These are phyloP conservation scores for Ustilago xerochloae DNA, from an alignment of 1,284 basidiomycete genomes.

Conservation along the genomic window DNA sequence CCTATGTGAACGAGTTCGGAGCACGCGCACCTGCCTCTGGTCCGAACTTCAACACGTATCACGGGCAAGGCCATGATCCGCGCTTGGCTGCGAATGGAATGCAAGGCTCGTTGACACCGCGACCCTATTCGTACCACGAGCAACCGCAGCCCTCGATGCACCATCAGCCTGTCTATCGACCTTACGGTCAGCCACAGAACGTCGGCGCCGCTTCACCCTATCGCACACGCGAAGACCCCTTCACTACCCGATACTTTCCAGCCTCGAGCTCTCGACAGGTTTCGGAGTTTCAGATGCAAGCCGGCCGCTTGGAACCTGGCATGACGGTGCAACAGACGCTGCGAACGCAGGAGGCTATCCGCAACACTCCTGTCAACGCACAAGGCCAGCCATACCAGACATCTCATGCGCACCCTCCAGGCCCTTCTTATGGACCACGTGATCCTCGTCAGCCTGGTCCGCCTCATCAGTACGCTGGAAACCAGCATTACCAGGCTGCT, in stretches of 20 bases:
- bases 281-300: constrained; percentile 57
- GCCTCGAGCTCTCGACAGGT: constrained; percentile 62
- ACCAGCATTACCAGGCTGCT: constrained; percentile 20
- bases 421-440: constrained; percentile 42
- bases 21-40: constrained; percentile 17
- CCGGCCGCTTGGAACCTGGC: constrained; percentile 53
- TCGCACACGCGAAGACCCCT: constrained; percentile 55
- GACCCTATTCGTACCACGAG: constrained; percentile 59
- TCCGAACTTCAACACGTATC: constrained; percentile 34
- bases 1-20: constrained; percentile 40
- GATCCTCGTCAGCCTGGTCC: constrained; percentile 39
- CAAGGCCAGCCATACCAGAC: constrained; percentile 19
- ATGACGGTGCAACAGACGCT: constrained; percentile 64
- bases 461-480: constrained; percentile 11
- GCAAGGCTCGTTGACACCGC: constrained; percentile 31
- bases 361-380: constrained; percentile 9
- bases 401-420: constrained; percentile 23
- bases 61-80: constrained; percentile 44
- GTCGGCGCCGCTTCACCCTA: constrained; percentile 12
- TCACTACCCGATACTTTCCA: constrained; percentile 55
- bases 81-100: constrained; percentile 23
- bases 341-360: constrained; percentile 50
- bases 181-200: constrained; percentile 28
- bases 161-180: constrained; percentile 28
- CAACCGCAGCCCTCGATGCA: constrained; percentile 29